These are phyloP conservation scores for Pleurotus tuber-regium DNA, from an alignment of 768 basidiomycete genomes.

Conservation along the genomic window DNA sequence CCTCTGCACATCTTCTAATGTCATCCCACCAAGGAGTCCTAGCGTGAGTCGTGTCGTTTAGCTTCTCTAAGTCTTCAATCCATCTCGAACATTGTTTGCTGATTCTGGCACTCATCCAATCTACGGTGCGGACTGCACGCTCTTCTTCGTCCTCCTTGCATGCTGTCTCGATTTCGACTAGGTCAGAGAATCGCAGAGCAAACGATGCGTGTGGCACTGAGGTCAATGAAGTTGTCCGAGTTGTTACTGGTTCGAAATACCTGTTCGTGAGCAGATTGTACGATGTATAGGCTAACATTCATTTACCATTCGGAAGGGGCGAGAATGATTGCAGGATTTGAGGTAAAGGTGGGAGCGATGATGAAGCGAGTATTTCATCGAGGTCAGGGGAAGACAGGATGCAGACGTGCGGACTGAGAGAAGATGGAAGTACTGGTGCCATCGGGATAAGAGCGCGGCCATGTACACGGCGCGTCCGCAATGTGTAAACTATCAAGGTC, in stretches of 20 bases:
- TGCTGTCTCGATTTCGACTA: constrained; percentile 67
- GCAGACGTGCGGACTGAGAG: constrained; percentile 81
- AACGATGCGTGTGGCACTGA: constrained; percentile 74
- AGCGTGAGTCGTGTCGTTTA: constrained; percentile 34
- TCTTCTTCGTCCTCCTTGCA: constrained; percentile 78
- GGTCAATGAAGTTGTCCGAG: constrained; percentile 69
- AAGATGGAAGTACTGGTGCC: constrained; percentile 60
- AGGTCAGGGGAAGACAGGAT: constrained; percentile 73
- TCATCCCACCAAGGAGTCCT: constrained; percentile 90
- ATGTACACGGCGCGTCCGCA: neutral
- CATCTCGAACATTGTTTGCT: constrained; percentile 60
- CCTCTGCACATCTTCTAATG: constrained; percentile 71
- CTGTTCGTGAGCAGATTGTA: no score
- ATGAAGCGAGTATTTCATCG: constrained; percentile 49
- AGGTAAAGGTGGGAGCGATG: constrained; percentile 66
- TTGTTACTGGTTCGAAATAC: constrained; percentile 75
- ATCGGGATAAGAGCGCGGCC: constrained; percentile 25
- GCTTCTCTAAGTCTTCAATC: constrained; percentile 63
- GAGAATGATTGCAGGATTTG: constrained; percentile 83
- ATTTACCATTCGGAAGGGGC: constrained; percentile 74
- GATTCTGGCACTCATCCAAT: constrained; percentile 82
- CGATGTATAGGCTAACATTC: no score
- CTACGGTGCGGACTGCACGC: constrained; percentile 76
- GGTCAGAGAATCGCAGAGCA: constrained; percentile 74
- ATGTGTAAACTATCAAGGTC: neutral